Conservation (phyloP, 2,329 filamentous ascomycete species). For the Monosporascus sp. region DNA sequence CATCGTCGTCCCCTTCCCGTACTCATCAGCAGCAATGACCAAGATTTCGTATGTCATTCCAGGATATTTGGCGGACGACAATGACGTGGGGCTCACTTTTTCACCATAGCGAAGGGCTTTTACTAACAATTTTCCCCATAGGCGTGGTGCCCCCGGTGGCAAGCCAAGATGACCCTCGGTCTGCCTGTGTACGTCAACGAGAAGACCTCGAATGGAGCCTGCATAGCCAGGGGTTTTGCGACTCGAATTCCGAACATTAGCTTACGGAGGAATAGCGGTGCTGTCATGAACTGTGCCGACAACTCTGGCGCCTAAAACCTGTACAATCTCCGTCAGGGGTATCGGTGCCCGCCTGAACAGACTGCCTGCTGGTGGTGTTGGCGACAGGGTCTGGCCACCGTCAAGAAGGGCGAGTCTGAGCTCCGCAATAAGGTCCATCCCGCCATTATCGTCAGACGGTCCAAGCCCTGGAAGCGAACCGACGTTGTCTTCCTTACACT, state of each 20-base stretch:
- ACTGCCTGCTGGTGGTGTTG: constrained; percentile 93
- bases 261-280: constrained; percentile 59
- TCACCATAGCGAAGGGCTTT: background rate
- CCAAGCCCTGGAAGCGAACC: constrained; percentile 98
- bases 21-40: constrained; percentile 22
- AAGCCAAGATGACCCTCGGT: constrained; percentile 99
- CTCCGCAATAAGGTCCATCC: constrained; percentile 99
- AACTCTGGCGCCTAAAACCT: constrained; percentile 98
- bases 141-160: constrained; percentile 93
- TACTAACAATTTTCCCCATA: constrained; percentile 28
- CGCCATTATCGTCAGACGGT: constrained; percentile 96
- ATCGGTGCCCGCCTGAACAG: constrained; percentile 96
- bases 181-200: constrained; percentile 85
- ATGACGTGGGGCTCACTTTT: background rate
- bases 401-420: constrained; percentile 99
- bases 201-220: constrained; percentile 8
- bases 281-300: constrained; percentile 99
- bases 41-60: constrained; percentile 23
- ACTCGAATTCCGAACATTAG: background rate
- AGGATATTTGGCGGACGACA: background rate
- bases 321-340: constrained; percentile 99
- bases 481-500: constrained; percentile 99
- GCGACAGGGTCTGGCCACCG: constrained; percentile 99
- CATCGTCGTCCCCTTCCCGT: background rate
- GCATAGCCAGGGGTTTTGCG: background rate